Conservation (phyloP, 495 filamentous ascomycete genomes). For the Neurospora hispaniola region DNA sequence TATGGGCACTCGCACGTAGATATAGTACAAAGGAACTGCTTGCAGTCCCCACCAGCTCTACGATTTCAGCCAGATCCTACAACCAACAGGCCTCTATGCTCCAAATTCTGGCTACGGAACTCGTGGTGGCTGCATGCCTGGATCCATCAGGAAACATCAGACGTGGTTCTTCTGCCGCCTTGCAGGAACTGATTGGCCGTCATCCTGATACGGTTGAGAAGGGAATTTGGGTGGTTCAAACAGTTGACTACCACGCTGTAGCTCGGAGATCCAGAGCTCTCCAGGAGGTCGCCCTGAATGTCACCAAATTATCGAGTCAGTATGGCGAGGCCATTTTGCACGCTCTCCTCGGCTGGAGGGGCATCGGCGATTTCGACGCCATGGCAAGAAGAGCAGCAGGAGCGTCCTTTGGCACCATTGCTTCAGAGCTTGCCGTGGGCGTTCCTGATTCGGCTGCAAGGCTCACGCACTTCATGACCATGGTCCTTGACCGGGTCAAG, state of each 20-base stretch:
- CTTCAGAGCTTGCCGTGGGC: conserved; percentile 24
- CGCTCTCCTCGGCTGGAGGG: conserved; percentile 77
- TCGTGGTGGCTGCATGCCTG: conserved; percentile 72
- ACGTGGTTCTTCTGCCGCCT: conserved; percentile 79
- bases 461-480: conserved; percentile 16
- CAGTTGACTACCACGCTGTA: conserved; percentile 87
- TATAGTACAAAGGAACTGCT: conserved; percentile 75
- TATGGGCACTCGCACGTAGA: conserved; percentile 82
- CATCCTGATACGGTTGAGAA: conserved; percentile 74
- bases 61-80: conserved; percentile 16
- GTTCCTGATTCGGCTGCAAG: conserved; percentile 14
- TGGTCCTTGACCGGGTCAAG: conserved; percentile 34
- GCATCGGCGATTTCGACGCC: conserved; percentile 65
- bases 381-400: conserved; percentile 64
- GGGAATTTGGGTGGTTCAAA: conserved; percentile 77
- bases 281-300: conserved; percentile 57
- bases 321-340: conserved; percentile 65
- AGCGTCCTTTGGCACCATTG: conserved; percentile 51
- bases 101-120: conserved; percentile 66
- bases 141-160: conserved; percentile 90
- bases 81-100: conserved; percentile 42
- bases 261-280: conserved; percentile 77
- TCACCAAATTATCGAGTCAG: conserved; percentile 47
- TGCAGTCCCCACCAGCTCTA: conserved; percentile 38
- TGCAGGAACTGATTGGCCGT: conserved; percentile 88